Percentiles rank a stretch among this genome's conserved stretches.
Conservation (phyloP, 257 asterid species). For the Penstemon davidsonii region DNA sequence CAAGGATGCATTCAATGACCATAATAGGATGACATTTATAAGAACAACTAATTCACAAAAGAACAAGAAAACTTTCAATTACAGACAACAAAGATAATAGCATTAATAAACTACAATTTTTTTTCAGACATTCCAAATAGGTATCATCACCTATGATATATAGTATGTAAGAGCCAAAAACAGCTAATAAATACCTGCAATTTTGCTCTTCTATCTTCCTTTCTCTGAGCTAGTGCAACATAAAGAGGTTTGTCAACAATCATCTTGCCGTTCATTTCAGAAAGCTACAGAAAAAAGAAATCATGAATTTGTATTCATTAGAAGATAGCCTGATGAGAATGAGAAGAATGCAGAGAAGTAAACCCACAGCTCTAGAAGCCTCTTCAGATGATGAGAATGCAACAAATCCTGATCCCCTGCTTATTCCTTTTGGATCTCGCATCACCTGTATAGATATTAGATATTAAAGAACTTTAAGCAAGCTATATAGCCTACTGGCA, state of each 20-base stretch:
- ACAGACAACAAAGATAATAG: too few species aligned
- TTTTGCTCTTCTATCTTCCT: constrained; percentile 65
- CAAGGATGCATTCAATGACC: too few species aligned
- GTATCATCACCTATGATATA: too few species aligned
- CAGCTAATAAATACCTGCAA: constrained; percentile 45
- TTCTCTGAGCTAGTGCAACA: constrained; percentile 68
- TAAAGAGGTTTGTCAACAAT: constrained; percentile 62
- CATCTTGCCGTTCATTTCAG: constrained; percentile 68
- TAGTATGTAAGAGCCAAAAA: too few species aligned
- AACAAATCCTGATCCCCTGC: constrained; percentile 71
- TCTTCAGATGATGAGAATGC: constrained; percentile 58
- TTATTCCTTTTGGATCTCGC: constrained; percentile 50
- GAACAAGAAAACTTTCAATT: too few species aligned
- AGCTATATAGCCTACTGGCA: too few species aligned
- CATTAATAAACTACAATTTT: too few species aligned
- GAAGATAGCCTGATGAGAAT: neutral
- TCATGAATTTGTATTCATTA: too few species aligned
- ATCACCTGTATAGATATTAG: constrained; percentile 41
- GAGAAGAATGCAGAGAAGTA: neutral
- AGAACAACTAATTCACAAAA: too few species aligned
- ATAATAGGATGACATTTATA: too few species aligned
- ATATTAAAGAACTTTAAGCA: neutral
- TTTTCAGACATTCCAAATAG: too few species aligned
- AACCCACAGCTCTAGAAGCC: constrained; percentile 47
- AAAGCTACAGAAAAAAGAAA: constrained; percentile 38